Evolutionary conservation across 2,329 filamentous ascomycete species (phyloP), one percentile per base, ranked within the genome.

Genomic region (Aureobasidium sp.): DNA sequence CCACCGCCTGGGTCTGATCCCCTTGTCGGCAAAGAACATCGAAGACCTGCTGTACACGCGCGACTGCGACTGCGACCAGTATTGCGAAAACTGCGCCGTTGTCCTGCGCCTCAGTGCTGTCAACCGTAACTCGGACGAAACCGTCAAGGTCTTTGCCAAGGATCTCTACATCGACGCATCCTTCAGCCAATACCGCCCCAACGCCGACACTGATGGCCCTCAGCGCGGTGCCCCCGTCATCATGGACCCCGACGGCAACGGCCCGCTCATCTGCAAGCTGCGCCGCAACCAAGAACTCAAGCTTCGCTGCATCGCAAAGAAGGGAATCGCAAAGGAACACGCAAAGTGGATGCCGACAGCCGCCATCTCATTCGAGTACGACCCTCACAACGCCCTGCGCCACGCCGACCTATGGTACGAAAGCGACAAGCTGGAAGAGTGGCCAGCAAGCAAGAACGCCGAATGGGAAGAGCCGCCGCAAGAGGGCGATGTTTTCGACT

Each of bases 311-410:
- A 88, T 96, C 65, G 94, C 93, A 54, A 96, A 96, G 81, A 97
- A 97, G 81, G 94, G 94, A 1, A 97, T 97, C 65, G 92, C 93
- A 38, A 99, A 99, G 79, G 94, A 99, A 74, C 94, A 99, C 75
- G 90, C 94, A 10, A 99, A 99, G 75, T 99, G 94, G 94, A 89
- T 90, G 69, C 92, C 94, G 1, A 93, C 89, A 37, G 83, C 91
- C 42, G 94, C 94, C 3, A 86, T 99, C 42, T 92, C 90, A 25
- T 99, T 99, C 72, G 94, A 99, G 75, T 99, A 99, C 74, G 94
- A 99, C 73, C 94, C 94, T 63, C 89, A 95, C 74, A 99, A 99
- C 78, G 96, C 95, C 77, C 79, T 99, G 65, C 84, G 87, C 66
- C 94, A 99, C 75, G 81, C 94, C 60, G 90, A 95, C 69, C 84